Conservation (phyloP, 1,284 basidiomycete genomes). For the Pisolithus thermaeus region DNA sequence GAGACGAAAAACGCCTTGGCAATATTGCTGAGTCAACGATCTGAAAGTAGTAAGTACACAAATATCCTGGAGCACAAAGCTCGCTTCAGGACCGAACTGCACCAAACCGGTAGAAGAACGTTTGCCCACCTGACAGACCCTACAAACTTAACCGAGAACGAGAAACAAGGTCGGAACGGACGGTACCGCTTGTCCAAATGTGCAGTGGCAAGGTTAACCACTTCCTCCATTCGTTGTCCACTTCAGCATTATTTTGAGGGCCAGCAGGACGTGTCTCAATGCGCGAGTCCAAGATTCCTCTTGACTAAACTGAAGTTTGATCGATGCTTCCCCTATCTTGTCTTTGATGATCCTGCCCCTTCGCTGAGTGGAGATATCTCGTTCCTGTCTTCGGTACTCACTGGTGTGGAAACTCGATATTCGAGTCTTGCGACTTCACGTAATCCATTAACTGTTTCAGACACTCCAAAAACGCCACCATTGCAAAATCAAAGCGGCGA, state of each 20-base stretch:
- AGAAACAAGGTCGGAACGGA: no score
- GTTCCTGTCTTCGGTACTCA: conserved; percentile 33
- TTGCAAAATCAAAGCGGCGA: conserved; percentile 91
- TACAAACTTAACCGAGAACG: no score
- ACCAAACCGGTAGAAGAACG: no score
- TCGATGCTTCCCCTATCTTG: conserved; percentile 91
- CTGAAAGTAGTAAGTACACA: no score
- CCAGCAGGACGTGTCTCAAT: conserved; percentile 83
- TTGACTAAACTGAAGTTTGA: conserved; percentile 90
- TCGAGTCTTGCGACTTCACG: conserved; percentile 66
- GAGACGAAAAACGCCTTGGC: no score
- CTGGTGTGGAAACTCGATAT: conserved; percentile 82
- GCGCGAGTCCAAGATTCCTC: conserved; percentile 97
- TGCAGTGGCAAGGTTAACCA: conserved; percentile 31
- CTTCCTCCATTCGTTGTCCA: conserved; percentile 77
- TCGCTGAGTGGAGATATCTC: conserved; percentile 8
- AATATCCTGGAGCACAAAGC: no score
- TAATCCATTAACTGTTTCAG: conserved; percentile 86
- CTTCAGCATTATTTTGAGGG: conserved; percentile 80
- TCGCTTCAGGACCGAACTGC: no score
- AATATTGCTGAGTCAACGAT: no score
- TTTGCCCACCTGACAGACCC: no score
- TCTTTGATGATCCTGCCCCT: conserved; percentile 78
- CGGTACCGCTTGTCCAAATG: no score
- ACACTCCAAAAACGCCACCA: conserved; percentile 95